Percentiles rank a stretch among this genome's conserved stretches.
Conservation (phyloP, 108 stramenopile genomes). For the Schizochytrium sp. region DNA sequence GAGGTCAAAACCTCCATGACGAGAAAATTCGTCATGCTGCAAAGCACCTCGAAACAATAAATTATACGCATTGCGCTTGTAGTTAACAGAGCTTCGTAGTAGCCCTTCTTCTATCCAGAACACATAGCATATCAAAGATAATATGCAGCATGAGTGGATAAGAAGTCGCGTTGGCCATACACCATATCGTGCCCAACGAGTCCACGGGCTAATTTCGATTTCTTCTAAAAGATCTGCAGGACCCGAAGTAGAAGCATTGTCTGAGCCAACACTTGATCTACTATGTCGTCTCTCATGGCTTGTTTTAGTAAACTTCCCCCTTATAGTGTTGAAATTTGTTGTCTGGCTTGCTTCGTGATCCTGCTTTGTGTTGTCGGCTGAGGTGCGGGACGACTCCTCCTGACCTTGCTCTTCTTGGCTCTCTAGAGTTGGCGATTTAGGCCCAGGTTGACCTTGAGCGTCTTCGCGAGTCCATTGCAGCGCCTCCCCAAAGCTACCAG, state of each 20-base stretch:
- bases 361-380: no score
- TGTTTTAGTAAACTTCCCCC: no score
- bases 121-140: neutral
- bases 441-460: no score
- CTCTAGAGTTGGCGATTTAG: no score
- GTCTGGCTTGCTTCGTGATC: no score
- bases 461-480: no score
- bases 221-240: slow-evolving; percentile 34
- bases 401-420: no score
- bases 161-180: slow-evolving; percentile 50
- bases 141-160: neutral
- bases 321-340: no score
- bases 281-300: no score
- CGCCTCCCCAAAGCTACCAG: no score
- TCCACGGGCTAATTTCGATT: slow-evolving; percentile 22
- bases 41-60: neutral
- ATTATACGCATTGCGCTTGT: slow-evolving; percentile 25
- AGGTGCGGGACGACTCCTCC: no score
- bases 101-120: neutral
- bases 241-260: neutral
- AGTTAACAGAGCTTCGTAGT: slow-evolving; percentile 21
- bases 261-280: no score
- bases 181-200: slow-evolving; percentile 32
- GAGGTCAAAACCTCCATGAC: slow-evolving; percentile 34
- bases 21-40: slow-evolving; percentile 56